Evolutionary conservation across 768 basidiomycete species (phyloP).

Genomic region (Tricholoma hemisulphureum): DNA sequence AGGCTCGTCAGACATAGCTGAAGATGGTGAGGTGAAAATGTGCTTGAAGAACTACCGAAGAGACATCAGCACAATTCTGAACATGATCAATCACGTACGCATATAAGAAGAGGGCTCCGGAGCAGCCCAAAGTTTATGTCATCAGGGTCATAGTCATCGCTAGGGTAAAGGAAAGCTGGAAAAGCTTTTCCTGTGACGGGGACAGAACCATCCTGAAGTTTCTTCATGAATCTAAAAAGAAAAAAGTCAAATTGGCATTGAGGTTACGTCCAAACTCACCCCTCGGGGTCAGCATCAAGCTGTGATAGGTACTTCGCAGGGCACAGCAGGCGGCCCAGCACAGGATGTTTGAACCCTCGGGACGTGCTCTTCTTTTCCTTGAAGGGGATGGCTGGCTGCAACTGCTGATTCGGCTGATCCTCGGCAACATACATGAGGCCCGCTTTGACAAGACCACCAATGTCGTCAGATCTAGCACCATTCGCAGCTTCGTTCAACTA

Average conservation of each 20-base stretch:
- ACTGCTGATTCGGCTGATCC: not conserved
- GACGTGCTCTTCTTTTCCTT: slow-evolving; percentile 1
- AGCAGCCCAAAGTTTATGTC: slow-evolving; percentile 4
- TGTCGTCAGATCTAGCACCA: slow-evolving; percentile 3
- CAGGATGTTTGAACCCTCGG: slow-evolving; percentile 7
- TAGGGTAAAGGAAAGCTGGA: not conserved
- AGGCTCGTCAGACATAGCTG: not conserved
- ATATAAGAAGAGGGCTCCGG: not conserved
- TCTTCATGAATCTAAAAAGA: not conserved
- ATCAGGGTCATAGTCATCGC: not conserved
- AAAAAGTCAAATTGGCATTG: not conserved
- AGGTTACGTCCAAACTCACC: not conserved
- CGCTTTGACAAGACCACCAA: not conserved
- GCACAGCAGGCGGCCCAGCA: slow-evolving; percentile 7
- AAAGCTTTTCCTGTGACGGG: not conserved
- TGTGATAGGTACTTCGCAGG: slow-evolving; percentile 1
- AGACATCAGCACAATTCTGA: not conserved
- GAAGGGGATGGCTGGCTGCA: slow-evolving; percentile 7
- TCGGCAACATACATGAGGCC: slow-evolving; percentile 5
- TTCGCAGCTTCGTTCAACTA: slow-evolving; percentile 2
- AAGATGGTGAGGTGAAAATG: not conserved
- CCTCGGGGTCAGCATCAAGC: slow-evolving; percentile 2
- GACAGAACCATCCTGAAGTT: not conserved
- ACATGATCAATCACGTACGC: not conserved
- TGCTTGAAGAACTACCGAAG: not conserved